Evolutionary conservation across 257 asterid species (phyloP), one percentile per base, ranked within the genome.

Genomic region (Gardenia jasminoides): DNA sequence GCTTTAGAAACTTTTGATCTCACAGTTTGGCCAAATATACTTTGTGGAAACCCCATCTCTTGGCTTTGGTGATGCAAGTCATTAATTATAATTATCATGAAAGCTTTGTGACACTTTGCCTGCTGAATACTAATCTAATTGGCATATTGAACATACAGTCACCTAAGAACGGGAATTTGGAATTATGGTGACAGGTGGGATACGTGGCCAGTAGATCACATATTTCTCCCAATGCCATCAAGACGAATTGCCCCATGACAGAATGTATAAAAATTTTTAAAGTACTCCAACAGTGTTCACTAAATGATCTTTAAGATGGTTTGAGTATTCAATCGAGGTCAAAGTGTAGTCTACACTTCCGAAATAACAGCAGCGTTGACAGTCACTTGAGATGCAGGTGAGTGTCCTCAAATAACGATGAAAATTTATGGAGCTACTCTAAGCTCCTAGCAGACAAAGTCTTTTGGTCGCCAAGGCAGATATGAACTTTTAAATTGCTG

Each of bases 161-260:
- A 61, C 54, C 59, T 15, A 26, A 79, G 52, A 39, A 26, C 62
- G 39, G 73, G 59, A 9, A 47, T 30, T 0, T 41, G 54, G 67
- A 11, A 59, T 58, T 28, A 20, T 62, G 78, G 48, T 81, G 79
- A 39, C 91, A 90, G 98, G 92, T 82, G 76, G 98, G 99, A 22
- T 92, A 89, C 81, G 90, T 86, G 30, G 94, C 87, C 26, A 82
- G 86, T 83, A 88, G 97, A 85, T 95, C 99, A 44, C 98, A 93
- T 76, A 90, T 93, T 5, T 89, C 82, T 64, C 68, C 89, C 24
- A 92, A 89, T 76, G 99, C 98, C 26, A 91, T 95, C 79, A 95
- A 93, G 85, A 91, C 98, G 47, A 89, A 95, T 80, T 95, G 97
- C 72, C 86, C 92, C 36, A 92, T 90, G 97, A 85, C 74, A 67